Percentiles rank a stretch among this genome's conserved stretches.
Conservation (phyloP, 2,329 filamentous ascomycete species). For the Alternaria arbusti region DNA sequence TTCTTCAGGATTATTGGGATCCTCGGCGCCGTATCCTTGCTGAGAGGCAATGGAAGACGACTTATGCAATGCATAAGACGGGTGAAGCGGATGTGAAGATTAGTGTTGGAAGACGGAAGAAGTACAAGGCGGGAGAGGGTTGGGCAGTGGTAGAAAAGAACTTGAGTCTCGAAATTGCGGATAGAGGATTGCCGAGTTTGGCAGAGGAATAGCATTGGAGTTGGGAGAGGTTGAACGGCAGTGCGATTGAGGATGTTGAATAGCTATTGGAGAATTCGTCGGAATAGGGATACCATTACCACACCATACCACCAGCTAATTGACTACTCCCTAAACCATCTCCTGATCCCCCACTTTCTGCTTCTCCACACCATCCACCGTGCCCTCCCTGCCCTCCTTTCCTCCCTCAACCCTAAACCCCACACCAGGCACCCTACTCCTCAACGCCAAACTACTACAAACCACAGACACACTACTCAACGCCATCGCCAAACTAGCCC, state of each 20-base stretch:
- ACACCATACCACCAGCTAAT: neutral
- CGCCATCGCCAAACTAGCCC: conserved; percentile 93
- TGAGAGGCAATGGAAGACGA: neutral
- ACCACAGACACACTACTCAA: conserved; percentile 90
- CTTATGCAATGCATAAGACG: neutral
- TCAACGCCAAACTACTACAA: conserved; percentile 76
- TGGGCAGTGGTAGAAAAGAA: neutral
- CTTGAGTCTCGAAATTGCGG: neutral
- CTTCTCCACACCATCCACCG: neutral
- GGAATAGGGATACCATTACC: neutral
- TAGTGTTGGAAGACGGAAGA: neutral
- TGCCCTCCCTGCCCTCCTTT: neutral
- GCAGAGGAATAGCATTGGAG: neutral
- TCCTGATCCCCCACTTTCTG: neutral
- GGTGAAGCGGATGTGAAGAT: neutral
- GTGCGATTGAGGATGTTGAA: neutral
- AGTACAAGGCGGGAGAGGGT: neutral
- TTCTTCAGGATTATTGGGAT: neutral
- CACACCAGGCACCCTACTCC: conserved; percentile 54
- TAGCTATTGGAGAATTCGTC: neutral
- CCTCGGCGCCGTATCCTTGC: fast-evolving
- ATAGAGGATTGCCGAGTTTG: neutral
- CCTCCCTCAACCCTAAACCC: conserved; percentile 47
- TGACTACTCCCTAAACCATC: neutral
- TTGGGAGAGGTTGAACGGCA: neutral